Base-by-base conservation (phyloP, 192 early-diverging fungal genomes). In the Podila epigama region DNA sequence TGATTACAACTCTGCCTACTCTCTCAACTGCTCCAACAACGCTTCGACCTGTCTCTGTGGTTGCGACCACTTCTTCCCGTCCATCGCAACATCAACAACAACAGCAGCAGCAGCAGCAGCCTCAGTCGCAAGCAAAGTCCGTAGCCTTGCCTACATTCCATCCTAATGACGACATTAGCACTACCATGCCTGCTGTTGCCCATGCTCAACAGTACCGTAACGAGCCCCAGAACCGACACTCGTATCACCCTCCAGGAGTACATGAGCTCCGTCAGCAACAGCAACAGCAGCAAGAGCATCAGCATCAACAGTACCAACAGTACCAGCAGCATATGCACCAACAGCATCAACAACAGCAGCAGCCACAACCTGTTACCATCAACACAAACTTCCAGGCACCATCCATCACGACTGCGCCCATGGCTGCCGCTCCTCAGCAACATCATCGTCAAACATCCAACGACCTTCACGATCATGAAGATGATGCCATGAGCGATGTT, bases 131-230 rank as follows among this genome's bases (percentile, higher is more conserved):
- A 33, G 58, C 70, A 28, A 60, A 36, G 18, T 75, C 70, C 22
- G 40, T 63, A 5, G 70, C 44, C 2, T 51, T 75, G 28, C 41
- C 55, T 4, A 66, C 70, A n/a, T 53, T 54, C 32, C 70, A 75
- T 48, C 70, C 70, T 11, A 75, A 75, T 34, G 50, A 48, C 34
- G 63, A 75, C 40, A 75, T 75, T 34, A 75, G 70, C 41, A 75
- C 58, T 25, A 75, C 63, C 20, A 66, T 66, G 51, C 20, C 48
- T 6, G 34, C 35, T 22, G 34, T 6, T 18, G 6, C 20, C 15
- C 58, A 41, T 11, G 32, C 16, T 6, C 35, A 59, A 11, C 58
- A 42, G 27, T 16, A 27, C 10, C 37, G 29, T 53, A 44, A 27
- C 28, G 57, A 69, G 11, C 11, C 54, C 5, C 66, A 68, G 48